Percentiles rank a stretch among this genome's conserved stretches.
Evolutionary conservation across 768 basidiomycete species (phyloP).

Genomic region (Hygrophorus russula): DNA sequence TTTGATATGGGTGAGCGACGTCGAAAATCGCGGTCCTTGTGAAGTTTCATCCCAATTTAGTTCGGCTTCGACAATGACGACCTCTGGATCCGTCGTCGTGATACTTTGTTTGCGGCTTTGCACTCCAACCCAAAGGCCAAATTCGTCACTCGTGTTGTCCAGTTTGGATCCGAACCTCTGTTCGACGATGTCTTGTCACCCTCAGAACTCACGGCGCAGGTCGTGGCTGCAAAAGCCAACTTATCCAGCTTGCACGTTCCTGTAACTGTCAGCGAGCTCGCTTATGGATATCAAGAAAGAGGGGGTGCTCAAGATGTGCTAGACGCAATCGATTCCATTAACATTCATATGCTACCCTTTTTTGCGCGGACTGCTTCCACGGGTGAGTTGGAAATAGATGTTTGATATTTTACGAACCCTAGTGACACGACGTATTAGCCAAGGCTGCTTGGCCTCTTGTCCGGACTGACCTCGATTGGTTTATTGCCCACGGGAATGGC

Average conservation of each 20-base stretch:
- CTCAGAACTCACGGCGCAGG: constrained; percentile 28
- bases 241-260: constrained; percentile 33
- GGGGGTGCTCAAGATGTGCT: constrained; percentile 45
- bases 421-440: constrained; percentile 22
- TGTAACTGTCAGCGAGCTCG: constrained; percentile 37
- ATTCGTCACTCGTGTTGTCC: constrained; percentile 36
- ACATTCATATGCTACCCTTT: constrained; percentile 65
- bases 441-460: constrained; percentile 55
- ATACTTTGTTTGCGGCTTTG: constrained; percentile 26
- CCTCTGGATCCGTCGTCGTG: constrained; percentile 29
- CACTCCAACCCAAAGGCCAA: constrained; percentile 32
- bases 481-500: constrained; percentile 45
- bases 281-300: constrained; percentile 33
- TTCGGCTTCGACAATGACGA: constrained; percentile 19
- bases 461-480: constrained; percentile 50
- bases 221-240: constrained; percentile 24
- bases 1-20: constrained; percentile 32
- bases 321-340: constrained; percentile 49
- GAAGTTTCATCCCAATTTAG: constrained; percentile 7
- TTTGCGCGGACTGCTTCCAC: constrained; percentile 47
- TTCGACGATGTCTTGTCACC: constrained; percentile 33
- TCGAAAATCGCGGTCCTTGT: background rate
- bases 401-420: background rate
- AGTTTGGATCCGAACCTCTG: constrained; percentile 43
- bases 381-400: constrained; percentile 22